Base-by-base conservation (phyloP, 1,284 basidiomycete species). In the Ustilago lituana region DNA sequence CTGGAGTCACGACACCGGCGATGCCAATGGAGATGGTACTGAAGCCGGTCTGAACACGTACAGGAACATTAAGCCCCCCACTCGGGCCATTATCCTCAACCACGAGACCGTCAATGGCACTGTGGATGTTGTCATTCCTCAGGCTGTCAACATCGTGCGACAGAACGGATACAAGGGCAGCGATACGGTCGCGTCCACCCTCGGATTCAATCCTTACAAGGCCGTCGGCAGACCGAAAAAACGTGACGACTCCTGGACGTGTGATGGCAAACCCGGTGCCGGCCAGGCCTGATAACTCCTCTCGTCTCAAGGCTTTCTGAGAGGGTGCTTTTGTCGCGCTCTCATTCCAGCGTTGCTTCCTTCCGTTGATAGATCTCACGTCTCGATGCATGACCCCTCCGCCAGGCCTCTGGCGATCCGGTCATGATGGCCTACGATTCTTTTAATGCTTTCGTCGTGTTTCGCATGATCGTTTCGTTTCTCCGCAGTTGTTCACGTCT, bases 201-300 rank as follows among this genome's bases (percentile, higher is more conserved):
- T 76, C n/a, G n/a, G 44, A 11, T 70, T 61, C 53, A 69, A 73
- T 36, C 71, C 71, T 17, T 78, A 78, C 72, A 78, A 78, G 57
- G 68, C 76, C 11, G 47, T 48, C 5, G 59, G 59, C 19, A 17
- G 6, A 1, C 68, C 61, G 38, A 41, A 50, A 15, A 53, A 45
- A n/a, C 61, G 76, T 15, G 74, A 78, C 31, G 38, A 33, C 17
- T 39, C 61, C 1, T 78, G 76, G 76, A 76, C 73, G 6, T 78
- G 76, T 53, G 36, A 44, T 22, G 72, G 58, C 48, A 73, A 45
- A 59, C 73, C 73, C 17, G 17, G 7, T 7, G 62, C 73, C 10
- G 70, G 73, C 17, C 10, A 7, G 6, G 14, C 9, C 29, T 27
- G 17, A 27, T 36, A 29, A 29, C n/a, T n/a, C n/a, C n/a, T n/a